A percentile compares a stretch with the other conserved stretches of the same genome.
Conservation (phyloP, 805 yeast species). For the Myxozyma vanderwaltii region DNA sequence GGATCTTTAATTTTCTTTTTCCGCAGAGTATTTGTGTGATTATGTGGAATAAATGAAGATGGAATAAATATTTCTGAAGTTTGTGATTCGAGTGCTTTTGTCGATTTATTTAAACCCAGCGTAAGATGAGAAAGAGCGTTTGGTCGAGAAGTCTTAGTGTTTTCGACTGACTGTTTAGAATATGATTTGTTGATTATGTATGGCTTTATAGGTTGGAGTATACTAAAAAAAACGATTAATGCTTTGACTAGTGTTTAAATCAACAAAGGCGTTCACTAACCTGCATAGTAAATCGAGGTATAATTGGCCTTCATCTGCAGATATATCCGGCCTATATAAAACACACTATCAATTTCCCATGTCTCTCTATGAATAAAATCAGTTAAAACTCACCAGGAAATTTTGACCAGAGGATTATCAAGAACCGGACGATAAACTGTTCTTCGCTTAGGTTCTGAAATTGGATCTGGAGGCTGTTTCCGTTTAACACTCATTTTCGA, state of each 20-base stretch:
- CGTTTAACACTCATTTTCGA: neutral
- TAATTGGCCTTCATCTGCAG: slow-evolving; percentile 19
- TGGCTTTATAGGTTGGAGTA: slow-evolving; percentile 12
- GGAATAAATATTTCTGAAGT: slow-evolving; percentile 1
- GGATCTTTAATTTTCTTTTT: slow-evolving; percentile 9
- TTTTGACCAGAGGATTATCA: slow-evolving; percentile 37
- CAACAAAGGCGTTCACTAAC: neutral
- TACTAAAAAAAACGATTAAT: neutral
- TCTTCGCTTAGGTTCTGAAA: slow-evolving; percentile 23
- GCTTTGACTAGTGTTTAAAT: too few relatives aligned
- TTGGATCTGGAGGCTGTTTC: neutral
- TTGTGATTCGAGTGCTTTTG: slow-evolving; percentile 28
- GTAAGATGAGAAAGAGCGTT: slow-evolving; percentile 16
- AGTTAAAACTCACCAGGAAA: slow-evolving; percentile 26
- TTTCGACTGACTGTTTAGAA: neutral
- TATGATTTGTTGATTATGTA: slow-evolving; percentile 12
- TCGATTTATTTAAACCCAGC: slow-evolving; percentile 27
- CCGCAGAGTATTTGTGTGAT: neutral
- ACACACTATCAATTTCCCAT: neutral
- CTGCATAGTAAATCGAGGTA: slow-evolving; percentile 23
- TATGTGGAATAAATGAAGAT: neutral
- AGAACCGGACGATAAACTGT: slow-evolving; percentile 37
- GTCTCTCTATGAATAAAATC: neutral
- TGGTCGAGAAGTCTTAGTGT: slow-evolving; percentile 9
- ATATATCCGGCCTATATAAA: slow-evolving; percentile 22